Evolutionary conservation across 352 stramenopile species (phyloP).

Genomic region (Globisporangium canariense): DNA sequence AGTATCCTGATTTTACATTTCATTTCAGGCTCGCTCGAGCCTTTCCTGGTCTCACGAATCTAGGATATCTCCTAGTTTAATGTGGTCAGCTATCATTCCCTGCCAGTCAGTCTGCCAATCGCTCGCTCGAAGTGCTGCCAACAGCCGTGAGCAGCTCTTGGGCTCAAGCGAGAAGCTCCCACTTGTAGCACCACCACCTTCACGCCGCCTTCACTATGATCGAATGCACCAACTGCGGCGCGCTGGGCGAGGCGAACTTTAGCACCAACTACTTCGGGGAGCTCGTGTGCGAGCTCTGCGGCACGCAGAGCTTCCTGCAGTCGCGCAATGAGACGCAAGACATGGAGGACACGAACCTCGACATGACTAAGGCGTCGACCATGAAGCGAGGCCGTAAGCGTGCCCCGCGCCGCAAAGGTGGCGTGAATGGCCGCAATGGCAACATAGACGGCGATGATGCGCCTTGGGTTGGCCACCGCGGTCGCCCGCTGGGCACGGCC

Average conservation of each 20-base stretch:
- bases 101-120: neutral
- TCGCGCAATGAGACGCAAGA: conserved; percentile 81
- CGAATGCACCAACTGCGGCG: conserved; percentile 76
- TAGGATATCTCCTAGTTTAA: conserved; percentile 3
- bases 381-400: conserved; percentile 37
- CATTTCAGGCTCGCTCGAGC: neutral
- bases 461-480: neutral
- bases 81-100: neutral
- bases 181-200: too few relatives aligned
- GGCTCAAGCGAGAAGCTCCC: neutral
- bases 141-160: neutral
- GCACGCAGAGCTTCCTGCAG: conserved; percentile 81
- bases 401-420: conserved; percentile 19
- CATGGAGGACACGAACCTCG: conserved; percentile 65
- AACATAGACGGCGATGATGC: neutral
- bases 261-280: conserved; percentile 84
- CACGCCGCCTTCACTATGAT: conserved; percentile 30
- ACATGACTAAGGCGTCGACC: conserved; percentile 28
- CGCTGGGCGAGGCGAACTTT: conserved; percentile 72
- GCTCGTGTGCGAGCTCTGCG: conserved; percentile 82
- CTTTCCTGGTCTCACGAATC: neutral
- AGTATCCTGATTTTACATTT: neutral
- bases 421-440: neutral
- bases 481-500: conserved; percentile 1
- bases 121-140: neutral